Evolutionary conservation across 176 grass and related monocot species (phyloP).

Genomic region (Oryza coarctata): DNA sequence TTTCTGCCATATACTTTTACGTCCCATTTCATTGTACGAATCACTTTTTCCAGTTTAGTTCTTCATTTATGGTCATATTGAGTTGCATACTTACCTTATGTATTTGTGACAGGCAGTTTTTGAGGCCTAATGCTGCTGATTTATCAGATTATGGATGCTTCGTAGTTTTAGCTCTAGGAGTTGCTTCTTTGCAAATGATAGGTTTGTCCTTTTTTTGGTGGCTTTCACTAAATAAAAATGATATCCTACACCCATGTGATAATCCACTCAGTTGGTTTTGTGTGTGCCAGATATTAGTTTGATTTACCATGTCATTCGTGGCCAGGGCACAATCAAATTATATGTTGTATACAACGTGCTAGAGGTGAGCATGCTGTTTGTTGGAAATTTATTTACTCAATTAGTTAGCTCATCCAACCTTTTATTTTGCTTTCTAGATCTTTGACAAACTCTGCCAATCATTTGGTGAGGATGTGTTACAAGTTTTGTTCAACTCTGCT

Average conservation of each 20-base stretch:
- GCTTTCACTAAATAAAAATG: conserved; percentile 12
- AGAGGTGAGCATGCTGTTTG: conserved; percentile 70
- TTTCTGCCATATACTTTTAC: conserved; percentile 9
- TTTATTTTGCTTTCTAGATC: conserved; percentile 53
- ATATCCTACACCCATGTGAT: conserved; percentile 26
- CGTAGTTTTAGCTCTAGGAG: conserved; percentile 85
- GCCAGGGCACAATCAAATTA: conserved; percentile 92
- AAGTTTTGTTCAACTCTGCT: conserved; percentile 97
- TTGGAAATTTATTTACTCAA: conserved; percentile 19
- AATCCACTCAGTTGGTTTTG: conserved; percentile 29
- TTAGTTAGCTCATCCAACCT: conserved; percentile 24
- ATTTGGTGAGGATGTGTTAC: conserved; percentile 95
- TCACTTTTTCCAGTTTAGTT: conserved; percentile 5
- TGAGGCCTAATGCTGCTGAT: conserved; percentile 80
- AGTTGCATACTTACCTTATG: conserved; percentile 6
- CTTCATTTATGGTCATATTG: neutral
- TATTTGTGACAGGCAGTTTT: conserved; percentile 77
- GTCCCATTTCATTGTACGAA: neutral
- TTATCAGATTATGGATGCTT: conserved; percentile 98
- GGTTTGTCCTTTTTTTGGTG: conserved; percentile 34
- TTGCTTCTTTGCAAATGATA: conserved; percentile 87
- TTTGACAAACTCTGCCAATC: conserved; percentile 99
- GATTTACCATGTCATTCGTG: conserved; percentile 99
- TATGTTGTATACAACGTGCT: conserved; percentile 99
- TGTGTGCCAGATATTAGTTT: conserved; percentile 93